Base-by-base conservation (phyloP, 306 rosid genomes). In the Glycine latifolia region DNA sequence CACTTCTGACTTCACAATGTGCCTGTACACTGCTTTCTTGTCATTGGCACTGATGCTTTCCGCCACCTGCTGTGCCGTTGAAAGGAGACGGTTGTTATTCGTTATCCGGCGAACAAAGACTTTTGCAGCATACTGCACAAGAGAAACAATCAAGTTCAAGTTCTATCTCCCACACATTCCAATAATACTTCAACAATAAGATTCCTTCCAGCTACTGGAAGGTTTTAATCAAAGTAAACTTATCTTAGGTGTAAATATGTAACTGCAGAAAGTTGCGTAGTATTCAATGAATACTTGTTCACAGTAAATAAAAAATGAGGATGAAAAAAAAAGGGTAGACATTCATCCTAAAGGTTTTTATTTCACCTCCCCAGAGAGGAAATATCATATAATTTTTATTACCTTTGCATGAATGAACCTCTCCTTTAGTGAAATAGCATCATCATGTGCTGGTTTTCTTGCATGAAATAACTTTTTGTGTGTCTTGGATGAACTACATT, bases 401-500 rank as follows among this genome's bases (percentile, higher is more conserved):
- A 91, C 95, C 95, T 92, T 91, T 70, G 94, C 89, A 71, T 88
- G 87, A 81, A 92, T 91, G 85, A 84, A 93, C 56, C 84, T 89
- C 87, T 91, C 97, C 87, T 93, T 93, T 6, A 86, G 62, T 41
- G 92, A 83, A 78, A 91, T 93, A 77, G 81, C 87, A 76, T 91
- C 96, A 65, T 87, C 89, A 70, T 77, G 77, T 81, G 79, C 62
- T 48, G 94, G 97, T 68, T 89, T 91, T 82, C 71, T 86, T 73
- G 88, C 83, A 68, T 67, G 85, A 75, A 81, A 73, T 54, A 76
- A 59, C 74, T 89, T 84, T 77, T 53, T 88, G 16, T 14, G 85
- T 10, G 76, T 20, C 84, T 84, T 89, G 62, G 84, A 52, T 44
- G 87, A 80, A 74, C 95, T 91, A 81, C 85, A 88, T 60, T 17